Evolutionary conservation across 202 grass and related monocot species (phyloP), one percentile per base, ranked within the genome.

Genomic region (Setaria viridis): DNA sequence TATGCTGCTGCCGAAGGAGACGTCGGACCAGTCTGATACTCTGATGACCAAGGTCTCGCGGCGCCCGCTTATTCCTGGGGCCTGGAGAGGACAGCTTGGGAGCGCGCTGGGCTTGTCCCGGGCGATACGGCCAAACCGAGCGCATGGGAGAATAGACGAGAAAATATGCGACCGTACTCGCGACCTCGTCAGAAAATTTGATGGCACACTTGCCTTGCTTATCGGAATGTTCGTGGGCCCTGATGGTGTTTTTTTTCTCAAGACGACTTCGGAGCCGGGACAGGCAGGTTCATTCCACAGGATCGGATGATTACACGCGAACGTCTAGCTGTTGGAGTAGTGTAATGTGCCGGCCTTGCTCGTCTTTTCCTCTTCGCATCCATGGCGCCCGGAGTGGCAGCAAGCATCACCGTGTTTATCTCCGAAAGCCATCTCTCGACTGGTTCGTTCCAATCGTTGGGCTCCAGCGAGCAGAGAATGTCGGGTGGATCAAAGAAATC

Each of bases 101-200:
- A 4, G 53, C 17, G 8, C 12, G 41, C 3, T 8, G 43, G 11
- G 21, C 6, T 83, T 83, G 81, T 88, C 86, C 3, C 0, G 2
- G 17, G 41, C 62, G 62, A 81, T 59, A 45, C 74, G 30, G 86
- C 64, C 80, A 72, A 83, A 45, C 0, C 80, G 48, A 30, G 43
- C 21, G 2, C 19, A 14, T 70, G 7, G 41, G 17, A 74, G 25
- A 63, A 45, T 3, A 15, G 46, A 13, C 55, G 13, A 34, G 62
- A 60, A 48, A 14, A 32, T 81, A 66, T 33, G 66, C 1, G n/a
- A 25, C 53, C 10, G 17, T n/a, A 7, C 42, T 11, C 12, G n/a
- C 42, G 20, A 47, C 42, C 42, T 29, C 4, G 67, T 70, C 42
- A 29, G 20, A 69, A 33, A 62, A 12, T 33, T 30, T 33, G 60